Evolutionary conservation across 2,329 filamentous ascomycete species (phyloP).

Genomic region (Cercospora canescens): DNA sequence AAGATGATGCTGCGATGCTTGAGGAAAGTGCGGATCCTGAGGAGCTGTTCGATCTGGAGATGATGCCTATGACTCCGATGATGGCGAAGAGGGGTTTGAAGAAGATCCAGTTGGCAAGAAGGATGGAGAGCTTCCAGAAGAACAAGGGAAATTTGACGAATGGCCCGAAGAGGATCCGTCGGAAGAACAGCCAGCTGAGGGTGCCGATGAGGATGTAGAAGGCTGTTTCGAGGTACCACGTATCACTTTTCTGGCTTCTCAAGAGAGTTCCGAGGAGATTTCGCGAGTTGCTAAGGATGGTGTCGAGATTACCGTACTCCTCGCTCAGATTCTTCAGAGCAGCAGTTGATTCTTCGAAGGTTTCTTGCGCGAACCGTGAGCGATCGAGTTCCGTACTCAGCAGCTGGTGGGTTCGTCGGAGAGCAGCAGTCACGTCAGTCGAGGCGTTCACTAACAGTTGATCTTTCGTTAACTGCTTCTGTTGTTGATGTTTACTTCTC

Average conservation of each 20-base stretch:
- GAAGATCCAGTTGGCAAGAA: slow-evolving; percentile 32
- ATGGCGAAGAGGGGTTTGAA: slow-evolving; percentile 46
- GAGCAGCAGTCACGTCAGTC: slow-evolving; percentile 77
- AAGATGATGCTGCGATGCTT: slow-evolving; percentile 23
- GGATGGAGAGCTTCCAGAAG: slow-evolving; percentile 24
- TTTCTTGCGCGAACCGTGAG: slow-evolving; percentile 87
- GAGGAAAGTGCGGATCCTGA: background rate
- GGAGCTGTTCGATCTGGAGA: background rate
- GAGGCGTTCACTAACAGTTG: slow-evolving; percentile 74
- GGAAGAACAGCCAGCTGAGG: slow-evolving; percentile 81
- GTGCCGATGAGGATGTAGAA: slow-evolving; percentile 80
- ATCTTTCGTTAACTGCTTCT: slow-evolving; percentile 63
- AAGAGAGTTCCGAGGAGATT: slow-evolving; percentile 77
- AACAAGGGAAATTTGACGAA: slow-evolving; percentile 72
- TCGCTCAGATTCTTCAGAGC: slow-evolving; percentile 80
- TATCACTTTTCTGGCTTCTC: slow-evolving; percentile 90
- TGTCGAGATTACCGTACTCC: slow-evolving; percentile 77
- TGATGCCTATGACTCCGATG: slow-evolving; percentile 52
- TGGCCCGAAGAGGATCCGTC: slow-evolving; percentile 83
- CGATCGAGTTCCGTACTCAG: slow-evolving; percentile 82
- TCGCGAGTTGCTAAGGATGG: slow-evolving; percentile 71
- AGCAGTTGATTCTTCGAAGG: slow-evolving; percentile 77
- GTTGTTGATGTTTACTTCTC: slow-evolving; percentile 32
- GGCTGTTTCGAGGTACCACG: slow-evolving; percentile 92
- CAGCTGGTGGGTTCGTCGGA: slow-evolving; percentile 82